A percentile compares a stretch with the other conserved stretches of the same genome.
These are phyloP conservation scores for Saccharomycodes ludwigii DNA, from an alignment of 805 yeast species.

Conservation along the genomic window DNA sequence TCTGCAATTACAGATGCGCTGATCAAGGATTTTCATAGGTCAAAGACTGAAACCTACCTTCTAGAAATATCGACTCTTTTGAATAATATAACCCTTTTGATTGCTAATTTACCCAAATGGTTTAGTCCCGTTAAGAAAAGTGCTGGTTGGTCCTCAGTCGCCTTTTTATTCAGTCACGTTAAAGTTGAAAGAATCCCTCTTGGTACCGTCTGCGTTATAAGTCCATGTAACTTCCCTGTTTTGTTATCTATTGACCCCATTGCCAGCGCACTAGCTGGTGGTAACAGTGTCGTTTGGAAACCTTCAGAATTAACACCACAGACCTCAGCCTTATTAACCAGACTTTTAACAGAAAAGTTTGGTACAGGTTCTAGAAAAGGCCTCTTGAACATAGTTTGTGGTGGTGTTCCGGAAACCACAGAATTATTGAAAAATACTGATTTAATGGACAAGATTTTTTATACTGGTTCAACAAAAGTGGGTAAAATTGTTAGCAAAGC, in stretches of 20 bases:
- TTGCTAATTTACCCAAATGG: constrained; percentile 51
- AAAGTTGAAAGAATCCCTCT: constrained; percentile 30
- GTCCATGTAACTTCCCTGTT: constrained; percentile 35
- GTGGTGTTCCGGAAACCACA: constrained; percentile 55
- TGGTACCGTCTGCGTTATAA: constrained; percentile 61
- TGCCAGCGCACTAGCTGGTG: constrained; percentile 73
- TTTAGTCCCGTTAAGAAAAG: constrained; percentile 39
- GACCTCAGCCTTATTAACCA: constrained; percentile 44
- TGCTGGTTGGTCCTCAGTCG: constrained; percentile 18
- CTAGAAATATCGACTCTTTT: constrained; percentile 42
- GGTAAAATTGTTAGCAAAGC: constrained; percentile 67
- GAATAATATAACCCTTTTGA: constrained; percentile 46
- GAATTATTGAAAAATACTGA: constrained; percentile 39
- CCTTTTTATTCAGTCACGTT: constrained; percentile 26
- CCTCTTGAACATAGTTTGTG: constrained; percentile 54
- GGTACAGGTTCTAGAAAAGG: constrained; percentile 39
- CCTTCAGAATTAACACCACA: constrained; percentile 64
- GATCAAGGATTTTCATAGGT: constrained; percentile 52
- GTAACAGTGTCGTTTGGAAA: constrained; percentile 68
- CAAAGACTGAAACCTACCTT: constrained; percentile 46
- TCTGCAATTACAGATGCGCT: constrained; percentile 47
- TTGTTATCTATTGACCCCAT: constrained; percentile 51
- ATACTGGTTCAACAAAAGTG: constrained; percentile 70
- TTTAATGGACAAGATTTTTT: constrained; percentile 71
- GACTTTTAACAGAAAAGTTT: constrained; percentile 37